phyloP scores from a whole-genome alignment of 805 yeast genomes.

The Kluyveromyces lactis region DNA sequence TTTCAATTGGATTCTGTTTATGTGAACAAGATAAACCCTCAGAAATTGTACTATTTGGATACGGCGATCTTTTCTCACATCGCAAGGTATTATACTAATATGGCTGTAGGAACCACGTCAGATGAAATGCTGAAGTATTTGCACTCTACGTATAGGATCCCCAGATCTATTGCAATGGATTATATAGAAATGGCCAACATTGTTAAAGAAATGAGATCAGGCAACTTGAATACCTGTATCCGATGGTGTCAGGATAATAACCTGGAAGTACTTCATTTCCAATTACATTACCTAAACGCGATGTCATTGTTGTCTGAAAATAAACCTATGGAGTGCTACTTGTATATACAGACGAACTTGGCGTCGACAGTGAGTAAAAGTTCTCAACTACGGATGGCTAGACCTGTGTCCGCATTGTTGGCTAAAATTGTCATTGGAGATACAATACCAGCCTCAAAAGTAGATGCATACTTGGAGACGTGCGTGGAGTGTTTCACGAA shows the following conservation, averaged over 20 bases:
- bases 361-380: constrained; percentile 17
- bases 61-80: constrained; percentile 40
- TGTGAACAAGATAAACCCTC: constrained; percentile 24
- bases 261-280: constrained; percentile 14
- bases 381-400: constrained; percentile 14
- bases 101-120: constrained; percentile 23
- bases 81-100: constrained; percentile 34
- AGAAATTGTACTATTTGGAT: constrained; percentile 25
- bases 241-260: constrained; percentile 37
- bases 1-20: constrained; percentile 29
- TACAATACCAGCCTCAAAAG: constrained; percentile 17
- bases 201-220: constrained; percentile 28
- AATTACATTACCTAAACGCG: constrained; percentile 18
- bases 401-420: constrained; percentile 35
- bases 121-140: constrained; percentile 23
- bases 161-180: constrained; percentile 24
- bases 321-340: constrained; percentile 20
- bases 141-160: constrained; percentile 25
- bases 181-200: constrained; percentile 38
- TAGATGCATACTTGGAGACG: constrained; percentile 10
- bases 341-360: constrained; percentile 6
- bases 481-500: constrained; percentile 33
- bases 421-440: constrained; percentile 36
- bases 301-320: constrained; percentile 21
- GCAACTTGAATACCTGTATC: constrained; percentile 38